Base-by-base conservation (phyloP, 2,329 filamentous ascomycete species). In the Trichoderma afroharzianum region DNA sequence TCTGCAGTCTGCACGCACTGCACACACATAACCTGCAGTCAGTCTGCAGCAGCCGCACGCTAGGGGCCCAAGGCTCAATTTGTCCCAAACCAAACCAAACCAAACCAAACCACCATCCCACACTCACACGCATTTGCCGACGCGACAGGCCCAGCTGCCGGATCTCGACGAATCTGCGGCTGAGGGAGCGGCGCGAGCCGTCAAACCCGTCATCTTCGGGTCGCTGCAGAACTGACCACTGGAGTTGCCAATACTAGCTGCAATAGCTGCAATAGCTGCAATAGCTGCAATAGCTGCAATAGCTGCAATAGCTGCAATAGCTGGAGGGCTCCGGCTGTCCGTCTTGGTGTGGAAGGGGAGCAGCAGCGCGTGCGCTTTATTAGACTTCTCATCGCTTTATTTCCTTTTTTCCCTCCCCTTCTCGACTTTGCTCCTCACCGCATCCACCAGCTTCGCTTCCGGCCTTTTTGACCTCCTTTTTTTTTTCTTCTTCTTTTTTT, bases 131-230 rank as follows among this genome's bases (percentile, higher is more conserved):
- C 36, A 24, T 59, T 36, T 58, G 66, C 36, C 63, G 64, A 59
- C 53, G n/a, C 64, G 12, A 32, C 18, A 68, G 24, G 26, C 24
- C n/a, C n/a, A 33, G 53, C 53, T 59, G 33, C 53, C 57, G 57
- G 21, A 36, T 33, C 66, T 69, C 66, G 66, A 69, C 33, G 8
- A 28, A 62, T 36, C 66, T 69, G 66, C 66, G 66, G 66, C 66
- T 61, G 39, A 53, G 57, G 28, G 28, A 15, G 66, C 57, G 57
- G 66, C 57, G 57, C 66, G 66, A 69, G 57, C 66, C 57, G 66
- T 62, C n/a, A 33, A 50, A 62, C 47, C 57, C 36, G 36, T 68
- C 36, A 61, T 62, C 36, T 53, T 62, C 14, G 12, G 53, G 24
- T 28, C 57, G 55, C 66, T 33, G 63, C 63, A 67, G 53, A 21